Conservation (phyloP, 2,329 filamentous ascomycete genomes). For the Fusarium goolgardi region DNA sequence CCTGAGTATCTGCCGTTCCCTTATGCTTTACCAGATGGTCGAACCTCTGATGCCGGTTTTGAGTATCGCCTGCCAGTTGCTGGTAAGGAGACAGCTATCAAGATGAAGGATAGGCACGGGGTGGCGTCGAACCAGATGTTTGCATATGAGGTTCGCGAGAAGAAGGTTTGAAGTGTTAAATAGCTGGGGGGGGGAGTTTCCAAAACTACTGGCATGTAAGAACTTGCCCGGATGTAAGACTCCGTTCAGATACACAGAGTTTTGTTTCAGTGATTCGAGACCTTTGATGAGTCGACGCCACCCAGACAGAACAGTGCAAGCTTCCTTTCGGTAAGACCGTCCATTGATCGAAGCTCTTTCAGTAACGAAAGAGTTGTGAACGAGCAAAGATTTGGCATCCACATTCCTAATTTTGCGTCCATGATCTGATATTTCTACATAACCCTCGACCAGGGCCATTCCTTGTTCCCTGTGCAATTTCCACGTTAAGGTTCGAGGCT, state of each 20-base stretch:
- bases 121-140: slow-evolving; percentile 51
- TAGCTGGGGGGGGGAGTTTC: background rate
- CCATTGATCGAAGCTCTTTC: background rate
- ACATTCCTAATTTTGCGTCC: background rate
- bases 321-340: background rate
- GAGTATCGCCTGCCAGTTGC: slow-evolving; percentile 52
- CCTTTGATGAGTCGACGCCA: background rate
- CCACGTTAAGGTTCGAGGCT: background rate
- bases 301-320: background rate
- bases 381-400: background rate
- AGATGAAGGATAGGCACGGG: slow-evolving; percentile 49
- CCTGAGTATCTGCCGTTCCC: slow-evolving; percentile 71
- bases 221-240: background rate
- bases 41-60: slow-evolving; percentile 41
- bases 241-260: background rate
- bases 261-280: background rate
- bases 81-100: slow-evolving; percentile 48
- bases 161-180: background rate
- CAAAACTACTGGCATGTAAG: background rate
- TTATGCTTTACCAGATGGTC: slow-evolving; percentile 58
- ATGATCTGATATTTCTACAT: background rate
- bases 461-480: background rate
- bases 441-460: background rate
- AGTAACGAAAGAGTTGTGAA: background rate
- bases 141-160: slow-evolving; percentile 5